Base-by-base conservation (phyloP, 2,329 filamentous ascomycete genomes). In the Neofusicoccum sp. region DNA sequence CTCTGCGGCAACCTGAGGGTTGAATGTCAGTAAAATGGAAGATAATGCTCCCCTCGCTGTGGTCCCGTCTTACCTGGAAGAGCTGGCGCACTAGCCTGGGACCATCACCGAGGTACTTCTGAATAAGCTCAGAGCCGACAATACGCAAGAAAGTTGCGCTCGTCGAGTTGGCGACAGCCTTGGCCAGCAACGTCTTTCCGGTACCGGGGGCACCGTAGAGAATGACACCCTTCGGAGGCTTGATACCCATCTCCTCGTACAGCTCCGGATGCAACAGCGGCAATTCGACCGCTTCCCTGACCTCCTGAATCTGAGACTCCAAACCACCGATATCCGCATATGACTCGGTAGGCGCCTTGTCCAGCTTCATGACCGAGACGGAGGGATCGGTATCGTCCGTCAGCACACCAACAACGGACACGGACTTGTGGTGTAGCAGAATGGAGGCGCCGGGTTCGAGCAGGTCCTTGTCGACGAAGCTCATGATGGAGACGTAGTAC, bases 401-500 rank as follows among this genome's bases (percentile, higher is more conserved):
- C 71, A 99, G 82, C 22, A 99, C 95, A 77, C 96, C 95, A 34
- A 99, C 95, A 48, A 99, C 96, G 45, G 94, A 97, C 58, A 98
- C 94, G 60, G 91, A 96, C 83, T 99, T 99, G 79, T 99, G 95
- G 74, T 99, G 95, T 64, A 99, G 83, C 54, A 99, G 83, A 54
- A 99, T 95, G 71, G 93, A 97, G 16, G 95, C 93, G 65, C 96
- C 96, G 1, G 95, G 95, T 79, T 99, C 95, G 47, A 99, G 85
- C 3, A 99, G 87, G 73, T 99, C 95, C 80, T 99, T 99, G 84
- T 99, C 95, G 68, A 99, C 95, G 73, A 99, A 99, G 62, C 94
- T 97, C 95, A 98, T 98, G 85, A 99, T 99, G 70, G 93, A 97
- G 69, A 99, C 95, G 77, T 98, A 99, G 85, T 97, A 99, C 78